Conservation (phyloP, 768 basidiomycete genomes). For the Coprinellus aureogranulatus region DNA sequence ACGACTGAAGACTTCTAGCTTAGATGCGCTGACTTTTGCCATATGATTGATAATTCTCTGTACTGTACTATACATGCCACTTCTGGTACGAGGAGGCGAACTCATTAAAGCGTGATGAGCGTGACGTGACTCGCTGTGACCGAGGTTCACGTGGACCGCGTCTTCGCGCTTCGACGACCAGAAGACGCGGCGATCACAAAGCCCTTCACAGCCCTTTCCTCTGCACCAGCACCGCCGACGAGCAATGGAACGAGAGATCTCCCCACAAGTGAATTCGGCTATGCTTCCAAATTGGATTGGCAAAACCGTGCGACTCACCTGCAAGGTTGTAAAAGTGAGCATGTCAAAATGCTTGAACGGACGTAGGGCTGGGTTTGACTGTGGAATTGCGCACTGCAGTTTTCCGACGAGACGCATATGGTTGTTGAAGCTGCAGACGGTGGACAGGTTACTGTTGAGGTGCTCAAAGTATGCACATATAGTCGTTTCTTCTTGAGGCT, state of each 20-base stretch:
- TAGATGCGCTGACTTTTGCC: neutral
- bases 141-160: too few species aligned
- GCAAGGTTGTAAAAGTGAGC: slow-evolving; percentile 57
- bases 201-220: neutral
- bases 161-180: too few species aligned
- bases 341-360: slow-evolving; percentile 9
- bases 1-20: neutral
- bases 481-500: neutral
- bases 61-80: neutral
- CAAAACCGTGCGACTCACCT: slow-evolving; percentile 57
- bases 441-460: slow-evolving; percentile 51
- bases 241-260: slow-evolving; percentile 20
- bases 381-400: neutral
- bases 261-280: slow-evolving; percentile 61
- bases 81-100: neutral
- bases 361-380: neutral
- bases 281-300: slow-evolving; percentile 51
- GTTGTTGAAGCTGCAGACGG: slow-evolving; percentile 66
- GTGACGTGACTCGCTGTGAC: too few species aligned
- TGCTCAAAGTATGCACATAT: slow-evolving; percentile 35
- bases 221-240: neutral
- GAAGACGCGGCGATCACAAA: neutral
- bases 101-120: too few species aligned
- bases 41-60: too few species aligned
- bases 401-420: slow-evolving; percentile 45